These are phyloP conservation scores for Phytophthora sojae DNA, from an alignment of 352 stramenopile species.

Conservation along the genomic window DNA sequence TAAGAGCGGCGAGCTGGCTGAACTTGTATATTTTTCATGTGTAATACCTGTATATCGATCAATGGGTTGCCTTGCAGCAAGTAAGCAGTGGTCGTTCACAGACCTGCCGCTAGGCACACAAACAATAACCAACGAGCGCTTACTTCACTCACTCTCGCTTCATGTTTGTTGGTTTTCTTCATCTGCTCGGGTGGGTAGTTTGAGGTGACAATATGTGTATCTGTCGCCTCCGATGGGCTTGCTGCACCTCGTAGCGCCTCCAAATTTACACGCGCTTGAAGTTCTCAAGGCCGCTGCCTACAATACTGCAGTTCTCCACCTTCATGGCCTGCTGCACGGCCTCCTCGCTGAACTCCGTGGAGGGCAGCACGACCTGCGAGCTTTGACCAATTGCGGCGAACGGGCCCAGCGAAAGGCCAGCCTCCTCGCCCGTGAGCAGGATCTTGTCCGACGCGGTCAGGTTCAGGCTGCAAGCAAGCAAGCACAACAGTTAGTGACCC, in stretches of 20 bases:
- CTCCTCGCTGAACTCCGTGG: slow-evolving; percentile 70
- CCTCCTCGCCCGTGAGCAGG: slow-evolving; percentile 73
- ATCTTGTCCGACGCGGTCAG: slow-evolving; percentile 87
- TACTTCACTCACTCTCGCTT: slow-evolving; percentile 44
- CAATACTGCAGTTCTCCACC: slow-evolving; percentile 80
- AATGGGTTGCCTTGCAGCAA: not conserved
- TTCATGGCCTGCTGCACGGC: slow-evolving; percentile 79
- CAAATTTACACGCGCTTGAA: slow-evolving; percentile 86
- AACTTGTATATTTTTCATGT: not conserved
- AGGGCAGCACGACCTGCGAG: slow-evolving; percentile 82
- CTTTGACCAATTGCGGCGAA: slow-evolving; percentile 79
- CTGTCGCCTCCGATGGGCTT: slow-evolving; percentile 5
- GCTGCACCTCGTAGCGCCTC: slow-evolving; percentile 10
- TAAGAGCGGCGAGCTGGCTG: slow-evolving; percentile 28
- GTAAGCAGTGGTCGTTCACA: not conserved
- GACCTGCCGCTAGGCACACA: not conserved
- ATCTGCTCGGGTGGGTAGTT: slow-evolving; percentile 28
- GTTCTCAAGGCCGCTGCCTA: slow-evolving; percentile 75
- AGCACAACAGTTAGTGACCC: not conserved
- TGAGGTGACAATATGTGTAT: slow-evolving; percentile 22
- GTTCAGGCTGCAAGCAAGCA: slow-evolving; percentile 53
- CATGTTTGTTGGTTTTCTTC: slow-evolving; percentile 39
- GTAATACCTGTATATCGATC: not conserved
- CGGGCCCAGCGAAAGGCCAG: slow-evolving; percentile 70
- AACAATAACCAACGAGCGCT: slow-evolving; percentile 14